A percentile compares a stretch with the other conserved stretches of the same genome.
phyloP scores from a whole-genome alignment of 805 yeast genomes.

The Starmera dryadoides region DNA sequence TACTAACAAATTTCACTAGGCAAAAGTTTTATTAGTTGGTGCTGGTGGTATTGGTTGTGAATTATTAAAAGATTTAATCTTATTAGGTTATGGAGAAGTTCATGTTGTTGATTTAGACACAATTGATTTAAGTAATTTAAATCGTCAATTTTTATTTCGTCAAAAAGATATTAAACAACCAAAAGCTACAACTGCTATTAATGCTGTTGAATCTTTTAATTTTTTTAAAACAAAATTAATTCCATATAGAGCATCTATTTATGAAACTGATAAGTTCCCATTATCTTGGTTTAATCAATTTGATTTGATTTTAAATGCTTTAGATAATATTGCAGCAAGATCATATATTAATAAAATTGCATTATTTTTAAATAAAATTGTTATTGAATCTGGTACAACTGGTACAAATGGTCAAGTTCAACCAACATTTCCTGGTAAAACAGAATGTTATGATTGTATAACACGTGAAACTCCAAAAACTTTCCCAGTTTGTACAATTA shows the following conservation, averaged over 20 bases:
- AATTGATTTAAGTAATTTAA: slow-evolving; percentile 84
- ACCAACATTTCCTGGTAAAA: slow-evolving; percentile 72
- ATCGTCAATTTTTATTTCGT: slow-evolving; percentile 87
- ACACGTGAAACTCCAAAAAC: slow-evolving; percentile 83
- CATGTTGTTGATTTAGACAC: slow-evolving; percentile 95
- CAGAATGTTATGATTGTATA: slow-evolving; percentile 93
- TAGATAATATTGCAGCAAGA: slow-evolving; percentile 91
- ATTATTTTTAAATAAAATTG: slow-evolving; percentile 62
- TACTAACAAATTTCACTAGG: slow-evolving; percentile 4
- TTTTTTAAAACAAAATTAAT: slow-evolving; percentile 52
- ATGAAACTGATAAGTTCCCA: slow-evolving; percentile 67
- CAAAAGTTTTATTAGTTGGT: slow-evolving; percentile 77
- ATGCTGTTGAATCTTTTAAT: slow-evolving; percentile 72
- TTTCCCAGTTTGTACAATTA: slow-evolving; percentile 92
- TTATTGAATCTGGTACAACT: slow-evolving; percentile 92
- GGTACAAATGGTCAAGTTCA: slow-evolving; percentile 94
- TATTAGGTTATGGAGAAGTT: slow-evolving; percentile 79
- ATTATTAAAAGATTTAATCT: slow-evolving; percentile 67
- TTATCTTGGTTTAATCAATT: slow-evolving; percentile 74
- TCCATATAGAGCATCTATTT: slow-evolving; percentile 84
- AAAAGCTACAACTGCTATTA: slow-evolving; percentile 78
- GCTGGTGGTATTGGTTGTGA: slow-evolving; percentile 98
- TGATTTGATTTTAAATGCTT: slow-evolving; percentile 78
- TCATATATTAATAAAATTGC: slow-evolving; percentile 82
- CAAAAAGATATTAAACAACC: slow-evolving; percentile 85